These are phyloP conservation scores for Cryphonectria parasitica DNA, from an alignment of 2,329 filamentous ascomycete species.

Conservation along the genomic window DNA sequence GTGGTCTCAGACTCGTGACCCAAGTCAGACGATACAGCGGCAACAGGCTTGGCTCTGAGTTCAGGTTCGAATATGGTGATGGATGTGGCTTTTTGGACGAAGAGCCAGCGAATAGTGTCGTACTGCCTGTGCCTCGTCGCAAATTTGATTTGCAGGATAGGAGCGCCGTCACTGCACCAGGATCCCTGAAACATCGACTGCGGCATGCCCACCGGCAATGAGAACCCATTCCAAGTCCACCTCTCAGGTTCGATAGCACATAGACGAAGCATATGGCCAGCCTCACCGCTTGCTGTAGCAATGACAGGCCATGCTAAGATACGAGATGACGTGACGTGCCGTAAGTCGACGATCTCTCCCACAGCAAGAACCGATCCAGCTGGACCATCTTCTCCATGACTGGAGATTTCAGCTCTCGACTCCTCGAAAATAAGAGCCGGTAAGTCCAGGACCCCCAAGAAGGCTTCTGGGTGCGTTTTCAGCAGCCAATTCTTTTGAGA, in stretches of 20 bases:
- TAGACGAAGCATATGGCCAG: constrained; percentile 62
- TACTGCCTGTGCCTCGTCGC: constrained; percentile 44
- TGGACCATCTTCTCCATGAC: constrained; percentile 35
- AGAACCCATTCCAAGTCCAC: constrained; percentile 54
- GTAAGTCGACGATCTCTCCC: constrained; percentile 56
- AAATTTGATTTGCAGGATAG: constrained; percentile 57
- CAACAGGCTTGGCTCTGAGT: constrained; percentile 45
- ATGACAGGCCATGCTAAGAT: constrained; percentile 42
- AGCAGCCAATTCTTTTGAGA: constrained; percentile 54
- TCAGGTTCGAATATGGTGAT: constrained; percentile 58
- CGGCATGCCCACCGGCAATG: constrained; percentile 13
- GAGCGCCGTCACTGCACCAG: constrained; percentile 58
- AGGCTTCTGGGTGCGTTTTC: constrained; percentile 55
- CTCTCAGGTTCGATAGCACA: constrained; percentile 52
- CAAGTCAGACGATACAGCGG: constrained; percentile 30
- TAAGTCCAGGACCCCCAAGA: constrained; percentile 41
- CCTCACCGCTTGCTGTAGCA: constrained; percentile 58
- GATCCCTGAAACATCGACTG: constrained; percentile 43
- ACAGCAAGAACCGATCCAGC: constrained; percentile 52
- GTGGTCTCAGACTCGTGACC: constrained; percentile 36
- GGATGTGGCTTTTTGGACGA: constrained; percentile 56
- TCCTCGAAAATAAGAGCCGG: constrained; percentile 17
- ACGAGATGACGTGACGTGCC: constrained; percentile 32
- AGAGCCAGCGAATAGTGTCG: constrained; percentile 52
- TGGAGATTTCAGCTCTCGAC: constrained; percentile 7